A percentile compares a stretch with the other conserved stretches of the same genome.
phyloP scores from a whole-genome alignment of 2,329 filamentous ascomycete genomes.

The Nigrospora oryzae region DNA sequence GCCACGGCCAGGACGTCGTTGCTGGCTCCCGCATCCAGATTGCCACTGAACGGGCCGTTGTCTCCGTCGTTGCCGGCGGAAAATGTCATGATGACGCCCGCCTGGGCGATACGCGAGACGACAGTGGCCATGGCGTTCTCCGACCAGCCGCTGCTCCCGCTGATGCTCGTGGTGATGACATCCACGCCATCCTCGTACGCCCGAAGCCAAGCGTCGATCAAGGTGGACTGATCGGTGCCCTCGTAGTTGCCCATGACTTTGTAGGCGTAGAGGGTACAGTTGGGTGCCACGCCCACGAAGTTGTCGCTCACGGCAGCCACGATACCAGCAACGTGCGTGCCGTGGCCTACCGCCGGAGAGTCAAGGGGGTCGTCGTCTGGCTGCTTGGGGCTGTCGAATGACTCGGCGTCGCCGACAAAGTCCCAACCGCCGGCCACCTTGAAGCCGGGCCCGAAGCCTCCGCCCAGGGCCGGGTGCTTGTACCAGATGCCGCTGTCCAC shows the following conservation, averaged over 20 bases:
- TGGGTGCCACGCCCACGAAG: slow-evolving; percentile 29
- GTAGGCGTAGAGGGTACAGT: slow-evolving; percentile 28
- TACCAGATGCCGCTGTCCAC: slow-evolving; percentile 15
- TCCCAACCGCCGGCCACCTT: slow-evolving; percentile 15
- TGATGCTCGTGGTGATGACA: slow-evolving; percentile 5
- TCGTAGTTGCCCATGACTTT: slow-evolving; percentile 26
- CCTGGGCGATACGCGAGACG: slow-evolving; percentile 3
- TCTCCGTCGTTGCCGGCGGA: slow-evolving; percentile 5
- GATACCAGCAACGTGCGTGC: neutral
- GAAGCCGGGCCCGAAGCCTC: slow-evolving; percentile 12
- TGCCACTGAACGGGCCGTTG: neutral
- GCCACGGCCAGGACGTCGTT: neutral
- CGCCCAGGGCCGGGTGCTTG: slow-evolving; percentile 14
- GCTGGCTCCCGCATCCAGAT: neutral
- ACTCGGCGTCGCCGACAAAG: slow-evolving; percentile 11
- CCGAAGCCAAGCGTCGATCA: slow-evolving; percentile 28
- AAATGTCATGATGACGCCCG: slow-evolving; percentile 5
- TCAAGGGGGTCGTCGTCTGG: slow-evolving; percentile 3
- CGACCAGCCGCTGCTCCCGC: slow-evolving; percentile 2
- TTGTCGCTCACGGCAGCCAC: slow-evolving; percentile 13
- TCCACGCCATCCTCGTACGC: slow-evolving; percentile 27
- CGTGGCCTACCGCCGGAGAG: neutral
- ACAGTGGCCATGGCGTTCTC: slow-evolving; percentile 4
- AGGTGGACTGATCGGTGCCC: slow-evolving; percentile 22
- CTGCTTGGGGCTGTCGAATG: neutral